phyloP scores from a whole-genome alignment of 2,329 filamentous ascomycete species.

The Knufia fluminis region DNA sequence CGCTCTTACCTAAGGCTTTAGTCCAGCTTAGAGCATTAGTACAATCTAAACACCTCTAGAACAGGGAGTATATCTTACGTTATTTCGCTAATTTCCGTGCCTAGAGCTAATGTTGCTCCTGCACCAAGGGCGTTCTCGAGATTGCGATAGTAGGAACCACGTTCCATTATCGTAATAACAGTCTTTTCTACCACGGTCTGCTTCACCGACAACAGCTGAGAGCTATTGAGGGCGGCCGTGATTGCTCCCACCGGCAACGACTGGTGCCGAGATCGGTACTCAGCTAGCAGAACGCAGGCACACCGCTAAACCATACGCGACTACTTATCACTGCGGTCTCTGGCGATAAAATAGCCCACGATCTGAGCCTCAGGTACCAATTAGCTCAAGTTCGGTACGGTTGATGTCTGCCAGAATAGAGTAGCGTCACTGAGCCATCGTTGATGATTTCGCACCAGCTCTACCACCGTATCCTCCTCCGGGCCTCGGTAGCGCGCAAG shows the following conservation, averaged over 20 bases:
- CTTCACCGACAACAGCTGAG: neutral
- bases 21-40: neutral
- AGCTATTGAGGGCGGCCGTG: neutral
- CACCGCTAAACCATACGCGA: constrained; percentile 1
- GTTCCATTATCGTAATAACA: neutral
- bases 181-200: neutral
- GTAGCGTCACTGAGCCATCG: neutral
- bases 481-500: neutral
- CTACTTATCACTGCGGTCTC: constrained; percentile 2
- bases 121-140: constrained; percentile 1
- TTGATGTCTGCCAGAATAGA: constrained; percentile 1
- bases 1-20: neutral
- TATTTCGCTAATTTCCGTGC: neutral
- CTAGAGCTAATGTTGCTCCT: neutral
- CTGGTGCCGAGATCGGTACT: neutral
- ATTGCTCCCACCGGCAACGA: neutral
- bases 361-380: neutral
- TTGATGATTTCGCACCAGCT: neutral
- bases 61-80: neutral
- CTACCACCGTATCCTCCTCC: neutral
- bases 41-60: neutral
- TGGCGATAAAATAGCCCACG: neutral
- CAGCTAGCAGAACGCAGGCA: neutral
- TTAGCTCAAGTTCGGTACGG: neutral
- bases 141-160: neutral